Evolutionary conservation across 176 grass and related monocot species (phyloP).

Genomic region (Oryza longistaminata): DNA sequence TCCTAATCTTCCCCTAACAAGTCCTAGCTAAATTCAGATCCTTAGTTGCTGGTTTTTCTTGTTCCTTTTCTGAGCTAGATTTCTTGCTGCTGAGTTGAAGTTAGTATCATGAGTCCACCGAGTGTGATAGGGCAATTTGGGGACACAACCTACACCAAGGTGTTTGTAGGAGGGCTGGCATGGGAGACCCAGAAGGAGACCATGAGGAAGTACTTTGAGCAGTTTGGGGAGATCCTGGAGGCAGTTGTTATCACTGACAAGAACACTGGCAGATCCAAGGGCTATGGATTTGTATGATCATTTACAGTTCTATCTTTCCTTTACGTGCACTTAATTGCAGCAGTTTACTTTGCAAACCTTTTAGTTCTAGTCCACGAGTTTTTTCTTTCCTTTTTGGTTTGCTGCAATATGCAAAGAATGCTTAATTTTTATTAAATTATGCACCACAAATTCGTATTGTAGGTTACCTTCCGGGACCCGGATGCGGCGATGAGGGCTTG

Average conservation of each 20-base stretch:
- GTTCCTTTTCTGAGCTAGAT: slow-evolving; percentile 36
- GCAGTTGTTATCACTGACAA: slow-evolving; percentile 99
- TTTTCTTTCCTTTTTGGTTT: background rate
- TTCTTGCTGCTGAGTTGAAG: slow-evolving; percentile 22
- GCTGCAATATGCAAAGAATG: slow-evolving; percentile 4
- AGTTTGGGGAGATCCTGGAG: slow-evolving; percentile 98
- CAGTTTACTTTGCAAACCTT: slow-evolving; percentile 22
- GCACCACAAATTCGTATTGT: slow-evolving; percentile 22
- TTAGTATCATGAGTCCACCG: slow-evolving; percentile 51
- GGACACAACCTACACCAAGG: slow-evolving; percentile 97
- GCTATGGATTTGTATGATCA: slow-evolving; percentile 92
- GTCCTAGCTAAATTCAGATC: slow-evolving; percentile 45
- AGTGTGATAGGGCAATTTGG: slow-evolving; percentile 86
- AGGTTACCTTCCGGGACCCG: slow-evolving; percentile 95
- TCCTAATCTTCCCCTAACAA: slow-evolving; percentile 38
- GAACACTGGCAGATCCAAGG: slow-evolving; percentile 97
- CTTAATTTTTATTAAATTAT: slow-evolving; percentile 31
- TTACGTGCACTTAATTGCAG: slow-evolving; percentile 24
- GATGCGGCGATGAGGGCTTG: slow-evolving; percentile 87
- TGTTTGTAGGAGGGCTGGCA: slow-evolving; percentile 93
- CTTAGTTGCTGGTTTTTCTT: slow-evolving; percentile 40
- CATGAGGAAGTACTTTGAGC: slow-evolving; percentile 97
- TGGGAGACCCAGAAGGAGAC: slow-evolving; percentile 99
- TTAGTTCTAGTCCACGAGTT: background rate
- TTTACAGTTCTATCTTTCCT: background rate